These are phyloP conservation scores for Xylariaceae sp. DNA, from an alignment of 2,329 filamentous ascomycete species.

Conservation along the genomic window DNA sequence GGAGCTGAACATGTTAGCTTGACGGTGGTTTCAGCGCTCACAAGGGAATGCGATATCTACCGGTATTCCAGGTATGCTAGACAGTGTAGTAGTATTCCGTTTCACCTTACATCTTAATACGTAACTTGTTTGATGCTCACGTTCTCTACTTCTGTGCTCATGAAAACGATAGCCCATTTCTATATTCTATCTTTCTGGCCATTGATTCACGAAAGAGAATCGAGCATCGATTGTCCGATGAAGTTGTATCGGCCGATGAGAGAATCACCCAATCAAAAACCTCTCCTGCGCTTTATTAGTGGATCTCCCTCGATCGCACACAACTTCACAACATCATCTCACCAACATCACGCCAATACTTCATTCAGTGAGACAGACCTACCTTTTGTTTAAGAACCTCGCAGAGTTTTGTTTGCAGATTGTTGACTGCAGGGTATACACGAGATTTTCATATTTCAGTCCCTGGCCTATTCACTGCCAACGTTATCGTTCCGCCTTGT, in stretches of 20 bases:
- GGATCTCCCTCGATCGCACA: constrained; percentile 13
- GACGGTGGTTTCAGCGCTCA: neutral
- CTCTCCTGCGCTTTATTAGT: constrained; percentile 3
- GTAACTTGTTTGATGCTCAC: too few species aligned
- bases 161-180: neutral
- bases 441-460: too few species aligned
- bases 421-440: too few species aligned
- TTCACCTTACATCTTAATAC: too few species aligned
- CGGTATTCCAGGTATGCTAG: too few species aligned
- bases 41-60: neutral
- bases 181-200: neutral
- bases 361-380: constrained; percentile 1
- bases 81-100: too few species aligned
- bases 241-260: neutral
- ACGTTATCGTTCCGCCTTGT: too few species aligned
- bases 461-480: too few species aligned
- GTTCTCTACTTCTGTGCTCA: too few species aligned
- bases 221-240: neutral
- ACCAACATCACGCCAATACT: constrained; percentile 10
- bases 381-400: neutral
- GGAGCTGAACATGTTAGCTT: neutral
- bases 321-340: neutral
- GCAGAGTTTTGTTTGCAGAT: too few species aligned
- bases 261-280: constrained; percentile 18
- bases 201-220: neutral